phyloP scores from a whole-genome alignment of 2,329 filamentous ascomycete genomes.

The Colletotrichum aenigma region DNA sequence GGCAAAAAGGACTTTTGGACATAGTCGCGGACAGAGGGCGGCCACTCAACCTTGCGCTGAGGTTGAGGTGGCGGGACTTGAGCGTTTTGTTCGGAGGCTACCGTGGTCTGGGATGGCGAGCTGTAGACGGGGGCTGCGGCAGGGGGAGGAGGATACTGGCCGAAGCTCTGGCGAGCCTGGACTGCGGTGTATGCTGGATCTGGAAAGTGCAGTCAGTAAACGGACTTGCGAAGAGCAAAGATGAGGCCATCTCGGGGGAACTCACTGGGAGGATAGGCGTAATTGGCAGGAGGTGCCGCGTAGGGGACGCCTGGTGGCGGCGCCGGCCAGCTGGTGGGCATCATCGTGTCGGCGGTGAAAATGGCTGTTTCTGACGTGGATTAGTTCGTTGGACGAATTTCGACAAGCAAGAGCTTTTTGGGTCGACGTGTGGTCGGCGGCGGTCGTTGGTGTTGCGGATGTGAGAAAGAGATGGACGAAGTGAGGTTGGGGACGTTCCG shows the following conservation, averaged over 20 bases:
- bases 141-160: slow-evolving; percentile 45
- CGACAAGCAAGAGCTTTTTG: background rate
- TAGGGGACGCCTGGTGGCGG: slow-evolving; percentile 44
- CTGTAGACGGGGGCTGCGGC: slow-evolving; percentile 13
- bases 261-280: slow-evolving; percentile 44
- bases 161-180: slow-evolving; percentile 65
- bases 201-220: slow-evolving; percentile 24
- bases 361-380: background rate
- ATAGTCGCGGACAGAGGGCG: slow-evolving; percentile 81
- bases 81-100: slow-evolving; percentile 10
- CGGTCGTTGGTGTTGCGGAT: background rate
- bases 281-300: slow-evolving; percentile 35
- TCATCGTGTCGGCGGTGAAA: slow-evolving; percentile 27
- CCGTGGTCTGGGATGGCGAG: slow-evolving; percentile 25
- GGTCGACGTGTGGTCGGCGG: background rate
- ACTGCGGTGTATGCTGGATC: slow-evolving; percentile 65
- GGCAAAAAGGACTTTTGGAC: slow-evolving; percentile 87
- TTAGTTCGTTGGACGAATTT: slow-evolving; percentile 2
- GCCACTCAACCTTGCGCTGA: slow-evolving; percentile 75
- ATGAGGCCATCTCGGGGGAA: slow-evolving; percentile 14
- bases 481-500: slow-evolving; percentile 9
- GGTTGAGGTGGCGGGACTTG: slow-evolving; percentile 27
- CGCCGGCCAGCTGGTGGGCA: slow-evolving; percentile 32
- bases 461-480: background rate
- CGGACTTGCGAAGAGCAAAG: background rate